These are phyloP conservation scores for Sugiyamaella castrensis DNA, from an alignment of 1,139 yeast species.

Conservation along the genomic window DNA sequence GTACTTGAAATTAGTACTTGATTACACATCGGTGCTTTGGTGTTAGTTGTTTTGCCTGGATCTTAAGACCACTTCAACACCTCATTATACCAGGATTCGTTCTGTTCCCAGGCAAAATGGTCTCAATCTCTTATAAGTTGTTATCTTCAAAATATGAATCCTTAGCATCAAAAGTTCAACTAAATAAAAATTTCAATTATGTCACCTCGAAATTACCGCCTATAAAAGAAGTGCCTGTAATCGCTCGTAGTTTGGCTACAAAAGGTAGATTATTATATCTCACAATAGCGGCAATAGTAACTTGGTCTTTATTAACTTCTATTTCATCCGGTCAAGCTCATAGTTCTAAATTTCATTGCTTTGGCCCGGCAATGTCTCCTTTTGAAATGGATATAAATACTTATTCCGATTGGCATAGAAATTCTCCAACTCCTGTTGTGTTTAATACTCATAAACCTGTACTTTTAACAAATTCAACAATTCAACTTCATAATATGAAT, in stretches of 20 bases:
- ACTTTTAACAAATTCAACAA: constrained; percentile 20
- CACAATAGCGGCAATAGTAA: constrained; percentile 13
- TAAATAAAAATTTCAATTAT: constrained; percentile 1
- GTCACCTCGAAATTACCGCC: constrained; percentile 3
- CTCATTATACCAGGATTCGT: too few species aligned
- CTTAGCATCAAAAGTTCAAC: constrained; percentile 3
- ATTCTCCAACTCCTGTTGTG: constrained; percentile 30
- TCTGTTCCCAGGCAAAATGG: too few species aligned
- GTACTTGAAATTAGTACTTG: too few species aligned
- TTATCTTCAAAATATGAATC: constrained; percentile 5
- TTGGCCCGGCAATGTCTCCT: constrained; percentile 33
- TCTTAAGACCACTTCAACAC: too few species aligned
- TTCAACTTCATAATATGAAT: constrained; percentile 47
- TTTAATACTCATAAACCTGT: constrained; percentile 27
- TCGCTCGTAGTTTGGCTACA: constrained; percentile 12
- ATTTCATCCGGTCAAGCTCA: constrained; percentile 20
- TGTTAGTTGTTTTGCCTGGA: too few species aligned
- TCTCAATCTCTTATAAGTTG: constrained; percentile 1
- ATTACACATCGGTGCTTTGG: too few species aligned
- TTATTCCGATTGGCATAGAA: constrained; percentile 30
- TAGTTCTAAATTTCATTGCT: constrained; percentile 24
- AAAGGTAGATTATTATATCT: constrained; percentile 17
- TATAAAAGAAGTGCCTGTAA: constrained; percentile 10
- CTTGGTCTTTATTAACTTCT: constrained; percentile 19
- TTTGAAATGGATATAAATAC: constrained; percentile 29